phyloP scores from a whole-genome alignment of 2,329 filamentous ascomycete genomes.

The Uncinocarpus reesii region DNA sequence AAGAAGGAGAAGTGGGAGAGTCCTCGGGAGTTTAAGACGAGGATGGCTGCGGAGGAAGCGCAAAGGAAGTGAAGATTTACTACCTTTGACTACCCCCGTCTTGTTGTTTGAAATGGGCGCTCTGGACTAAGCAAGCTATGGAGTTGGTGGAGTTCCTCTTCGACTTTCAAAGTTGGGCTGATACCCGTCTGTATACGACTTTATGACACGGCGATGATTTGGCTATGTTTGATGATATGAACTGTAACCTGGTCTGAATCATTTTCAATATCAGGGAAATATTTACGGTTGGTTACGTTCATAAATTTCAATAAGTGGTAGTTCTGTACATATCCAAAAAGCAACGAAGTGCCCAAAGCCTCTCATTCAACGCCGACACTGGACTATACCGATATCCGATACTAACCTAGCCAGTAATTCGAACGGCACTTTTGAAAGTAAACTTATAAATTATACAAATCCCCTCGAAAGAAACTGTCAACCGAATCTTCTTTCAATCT shows the following conservation, averaged over 20 bases:
- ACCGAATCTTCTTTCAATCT: conserved; percentile 70
- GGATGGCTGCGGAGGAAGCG: conserved; percentile 38
- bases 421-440: not conserved
- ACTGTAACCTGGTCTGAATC: not conserved
- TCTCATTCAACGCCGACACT: conserved; percentile 17
- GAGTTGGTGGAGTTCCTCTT: conserved; percentile 1
- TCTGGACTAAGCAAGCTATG: not conserved
- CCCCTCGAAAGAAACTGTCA: conserved; percentile 8
- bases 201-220: not conserved
- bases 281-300: not conserved
- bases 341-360: not conserved
- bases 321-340: not conserved
- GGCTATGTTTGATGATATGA: not conserved
- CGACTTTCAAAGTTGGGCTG: not conserved
- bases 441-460: conserved; percentile 8
- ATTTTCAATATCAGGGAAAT: not conserved
- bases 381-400: conserved; percentile 17
- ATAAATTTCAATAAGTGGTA: not conserved
- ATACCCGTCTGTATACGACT: not conserved
- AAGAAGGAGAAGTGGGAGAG: conserved; percentile 56
- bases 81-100: not conserved
- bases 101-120: not conserved
- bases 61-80: not conserved
- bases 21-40: conserved; percentile 74
- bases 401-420: not conserved